These are phyloP conservation scores for Venturiaceae sp. DNA, from an alignment of 2,329 filamentous ascomycete genomes.

Conservation along the genomic window DNA sequence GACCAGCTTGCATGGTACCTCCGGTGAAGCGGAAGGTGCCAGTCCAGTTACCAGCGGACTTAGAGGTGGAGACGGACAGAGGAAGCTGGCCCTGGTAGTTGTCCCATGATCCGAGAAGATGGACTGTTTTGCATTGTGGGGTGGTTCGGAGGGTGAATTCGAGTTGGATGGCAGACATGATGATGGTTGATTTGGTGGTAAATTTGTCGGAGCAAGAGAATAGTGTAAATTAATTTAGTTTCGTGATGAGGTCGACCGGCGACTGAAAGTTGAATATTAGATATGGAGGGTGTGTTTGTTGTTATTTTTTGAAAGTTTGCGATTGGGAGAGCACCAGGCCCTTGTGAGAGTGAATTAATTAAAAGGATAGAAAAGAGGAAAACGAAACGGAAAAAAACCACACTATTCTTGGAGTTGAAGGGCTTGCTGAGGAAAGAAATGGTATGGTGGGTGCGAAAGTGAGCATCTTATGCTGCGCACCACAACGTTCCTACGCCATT, in stretches of 20 bases:
- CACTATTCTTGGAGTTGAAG: constrained; percentile 37
- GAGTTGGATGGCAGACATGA: constrained; percentile 85
- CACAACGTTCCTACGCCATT: not conserved
- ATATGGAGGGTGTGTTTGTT: constrained; percentile 12
- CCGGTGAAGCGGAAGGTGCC: constrained; percentile 95
- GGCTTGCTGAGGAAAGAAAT: constrained; percentile 36
- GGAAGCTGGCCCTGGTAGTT: constrained; percentile 92
- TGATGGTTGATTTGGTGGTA: constrained; percentile 22
- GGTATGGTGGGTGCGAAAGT: not conserved
- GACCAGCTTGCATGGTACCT: constrained; percentile 72
- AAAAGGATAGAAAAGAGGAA: constrained; percentile 29
- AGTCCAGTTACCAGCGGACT: constrained; percentile 77
- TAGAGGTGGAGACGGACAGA: constrained; percentile 81
- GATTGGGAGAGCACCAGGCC: constrained; percentile 35
- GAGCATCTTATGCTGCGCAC: constrained; percentile 5
- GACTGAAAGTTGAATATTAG: constrained; percentile 21
- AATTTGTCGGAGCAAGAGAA: constrained; percentile 33
- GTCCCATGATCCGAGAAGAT: constrained; percentile 97
- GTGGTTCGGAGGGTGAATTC: constrained; percentile 95
- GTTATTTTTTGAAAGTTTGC: constrained; percentile 4
- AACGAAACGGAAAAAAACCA: constrained; percentile 33
- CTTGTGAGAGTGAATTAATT: constrained; percentile 23
- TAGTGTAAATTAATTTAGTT: constrained; percentile 30
- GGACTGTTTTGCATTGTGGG: constrained; percentile 92
- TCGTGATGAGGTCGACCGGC: constrained; percentile 27